Percentiles rank a stretch among this genome's conserved stretches.
These are phyloP conservation scores for Hondaea fermentalgiana DNA, from an alignment of 108 stramenopile species.

Conservation along the genomic window DNA sequence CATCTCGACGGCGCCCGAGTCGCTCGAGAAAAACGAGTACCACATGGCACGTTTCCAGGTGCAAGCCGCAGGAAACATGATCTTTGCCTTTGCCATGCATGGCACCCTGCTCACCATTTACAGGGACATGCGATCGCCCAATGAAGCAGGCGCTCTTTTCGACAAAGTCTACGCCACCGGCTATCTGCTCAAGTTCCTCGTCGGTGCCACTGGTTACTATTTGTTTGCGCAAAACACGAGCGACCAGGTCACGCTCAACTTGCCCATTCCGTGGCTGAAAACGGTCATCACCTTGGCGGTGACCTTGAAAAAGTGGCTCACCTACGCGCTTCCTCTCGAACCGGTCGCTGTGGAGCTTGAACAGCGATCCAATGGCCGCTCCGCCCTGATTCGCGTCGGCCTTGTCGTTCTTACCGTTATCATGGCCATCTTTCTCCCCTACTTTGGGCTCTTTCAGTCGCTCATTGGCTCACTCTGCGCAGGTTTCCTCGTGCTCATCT, in stretches of 20 bases:
- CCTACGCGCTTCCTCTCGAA: conserved; percentile 10
- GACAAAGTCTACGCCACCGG: conserved; percentile 13
- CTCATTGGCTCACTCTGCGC: conserved; percentile 5
- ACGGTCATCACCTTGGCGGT: conserved; percentile 4
- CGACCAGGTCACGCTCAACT: not conserved
- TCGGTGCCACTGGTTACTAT: conserved; percentile 12
- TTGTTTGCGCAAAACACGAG: conserved; percentile 1
- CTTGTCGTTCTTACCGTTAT: not conserved
- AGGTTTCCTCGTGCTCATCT: conserved; percentile 12
- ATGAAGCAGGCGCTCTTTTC: not conserved
- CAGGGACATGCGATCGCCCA: conserved; percentile 2
- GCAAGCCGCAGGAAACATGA: conserved; percentile 7
- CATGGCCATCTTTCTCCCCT: not conserved
- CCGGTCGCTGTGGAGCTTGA: not conserved
- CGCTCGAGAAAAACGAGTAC: conserved; percentile 11
- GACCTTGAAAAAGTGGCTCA: conserved; percentile 12
- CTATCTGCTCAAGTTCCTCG: not conserved
- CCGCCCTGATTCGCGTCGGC: not conserved
- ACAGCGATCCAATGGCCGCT: not conserved
- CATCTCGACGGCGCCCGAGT: not conserved
- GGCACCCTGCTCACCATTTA: not conserved
- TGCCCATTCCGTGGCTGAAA: not conserved
- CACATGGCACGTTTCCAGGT: not conserved
- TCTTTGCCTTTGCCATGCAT: conserved; percentile 17
- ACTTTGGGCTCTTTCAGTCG: conserved; percentile 16